Evolutionary conservation across 2,329 filamentous ascomycete genomes (phyloP), one percentile per base, ranked within the genome.

Genomic region (Teratosphaeria viscida): DNA sequence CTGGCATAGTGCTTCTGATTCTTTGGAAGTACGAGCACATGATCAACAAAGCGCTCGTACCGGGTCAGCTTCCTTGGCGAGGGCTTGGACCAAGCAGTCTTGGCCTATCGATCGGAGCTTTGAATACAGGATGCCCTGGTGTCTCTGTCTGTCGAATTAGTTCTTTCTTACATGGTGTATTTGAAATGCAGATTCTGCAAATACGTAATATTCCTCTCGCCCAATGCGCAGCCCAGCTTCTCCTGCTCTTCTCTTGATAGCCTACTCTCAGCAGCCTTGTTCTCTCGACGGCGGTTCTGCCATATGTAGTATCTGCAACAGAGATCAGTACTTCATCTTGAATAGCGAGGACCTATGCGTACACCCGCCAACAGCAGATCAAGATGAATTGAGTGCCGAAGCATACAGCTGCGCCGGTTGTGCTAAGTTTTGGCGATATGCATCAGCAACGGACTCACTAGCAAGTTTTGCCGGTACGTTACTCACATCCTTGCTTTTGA

Each of bases 151-250:
- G 29, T 2, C 29, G 29, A 32, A 32, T 32, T 43, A 43, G 16
- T 12, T n/a, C 37, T 43, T 12, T n/a, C 16, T 60, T 52, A 68
- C 57, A 67, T 39, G 5, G 66, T 66, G 52, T 69, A 70, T 11
- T 66, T 60, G 43, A 69, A 68, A 43, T 69, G 64, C 11, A 66
- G 66, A 27, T 70, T 70, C 61, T 68, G 59, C 57, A 89, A 86
- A 71, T 88, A 85, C 6, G 76, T 89, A 64, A 85, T 88, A 67
- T 89, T 86, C 2, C 85, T 84, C n/a, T 82, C 81, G 26, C 88
- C 86, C 5, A 82, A 85, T 4, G 79, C 89, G 55, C 81, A 86
- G 62, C 86, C 87, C 3, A 81, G 87, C 3, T 67, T 84, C 59
- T 75, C 84, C 49, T 87, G 85, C 2, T 85, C 86, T 1, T 77